These are phyloP conservation scores for Fusarium sp. DNA, from an alignment of 2,329 filamentous ascomycete genomes.

Conservation along the genomic window DNA sequence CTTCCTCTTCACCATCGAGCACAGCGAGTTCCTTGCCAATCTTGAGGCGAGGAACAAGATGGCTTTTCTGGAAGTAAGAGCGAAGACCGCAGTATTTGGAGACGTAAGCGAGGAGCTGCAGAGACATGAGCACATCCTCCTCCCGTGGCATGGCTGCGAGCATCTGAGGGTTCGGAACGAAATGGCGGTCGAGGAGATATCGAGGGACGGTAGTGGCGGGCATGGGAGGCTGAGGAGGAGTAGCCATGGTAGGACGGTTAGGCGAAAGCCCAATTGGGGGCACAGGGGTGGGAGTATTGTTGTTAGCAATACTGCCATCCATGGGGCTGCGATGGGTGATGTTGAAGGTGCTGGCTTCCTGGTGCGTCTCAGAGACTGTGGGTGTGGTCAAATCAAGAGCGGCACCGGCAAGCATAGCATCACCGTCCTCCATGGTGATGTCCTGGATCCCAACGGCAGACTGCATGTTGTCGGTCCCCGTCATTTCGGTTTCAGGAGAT, in stretches of 20 bases:
- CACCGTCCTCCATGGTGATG: constrained; percentile 81
- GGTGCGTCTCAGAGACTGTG: constrained; percentile 81
- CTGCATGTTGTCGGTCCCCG: constrained; percentile 83
- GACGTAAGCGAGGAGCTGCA: constrained; percentile 96
- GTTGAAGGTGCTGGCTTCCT: constrained; percentile 91
- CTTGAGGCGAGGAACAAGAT: constrained; percentile 91
- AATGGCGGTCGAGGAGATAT: constrained; percentile 80
- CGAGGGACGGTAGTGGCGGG: constrained; percentile 79
- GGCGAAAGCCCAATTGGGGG: constrained; percentile 80
- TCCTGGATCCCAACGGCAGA: constrained; percentile 87
- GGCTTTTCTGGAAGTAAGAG: constrained; percentile 94
- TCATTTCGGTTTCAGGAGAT: constrained; percentile 80
- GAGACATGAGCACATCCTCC: constrained; percentile 97
- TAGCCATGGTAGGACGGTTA: constrained; percentile 75
- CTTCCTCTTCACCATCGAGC: constrained; percentile 76
- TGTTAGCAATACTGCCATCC: constrained; percentile 86
- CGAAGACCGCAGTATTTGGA: constrained; percentile 98
- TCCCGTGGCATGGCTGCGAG: constrained; percentile 94
- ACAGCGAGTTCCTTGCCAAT: constrained; percentile 87
- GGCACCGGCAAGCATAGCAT: constrained; percentile 81
- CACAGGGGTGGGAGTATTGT: constrained; percentile 73
- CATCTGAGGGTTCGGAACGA: constrained; percentile 77
- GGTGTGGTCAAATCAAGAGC: constrained; percentile 81
- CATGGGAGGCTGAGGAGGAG: constrained; percentile 79
- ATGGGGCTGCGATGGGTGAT: constrained; percentile 88